These are phyloP conservation scores for Colletotrichum theobromicola DNA, from an alignment of 2,329 filamentous ascomycete genomes.

Conservation along the genomic window DNA sequence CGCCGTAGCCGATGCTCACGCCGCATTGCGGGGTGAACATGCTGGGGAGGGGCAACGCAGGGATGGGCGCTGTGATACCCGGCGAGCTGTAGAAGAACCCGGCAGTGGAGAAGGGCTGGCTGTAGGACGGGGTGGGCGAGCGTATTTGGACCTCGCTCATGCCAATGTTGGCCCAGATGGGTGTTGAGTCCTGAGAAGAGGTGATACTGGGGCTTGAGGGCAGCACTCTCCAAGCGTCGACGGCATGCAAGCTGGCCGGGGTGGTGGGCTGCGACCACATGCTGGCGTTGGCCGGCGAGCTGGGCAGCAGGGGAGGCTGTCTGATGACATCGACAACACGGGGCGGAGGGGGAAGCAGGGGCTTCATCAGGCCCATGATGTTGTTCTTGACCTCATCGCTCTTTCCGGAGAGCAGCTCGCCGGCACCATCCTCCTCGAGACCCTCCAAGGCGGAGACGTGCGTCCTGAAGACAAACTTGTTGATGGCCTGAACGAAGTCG, in stretches of 20 bases:
- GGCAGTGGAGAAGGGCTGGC: conserved; percentile 76
- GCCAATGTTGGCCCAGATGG: conserved; percentile 81
- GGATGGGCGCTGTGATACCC: conserved; percentile 74
- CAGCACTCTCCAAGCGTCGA: conserved; percentile 90
- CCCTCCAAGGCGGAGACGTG: conserved; percentile 90
- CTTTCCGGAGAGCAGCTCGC: conserved; percentile 89
- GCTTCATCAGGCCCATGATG: conserved; percentile 85
- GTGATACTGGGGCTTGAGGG: conserved; percentile 86
- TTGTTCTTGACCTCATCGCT: conserved; percentile 91
- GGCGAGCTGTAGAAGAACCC: conserved; percentile 82
- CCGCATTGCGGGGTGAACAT: conserved; percentile 87
- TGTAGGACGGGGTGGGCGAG: conserved; percentile 82
- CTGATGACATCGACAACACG: conserved; percentile 89
- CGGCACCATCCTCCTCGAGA: conserved; percentile 93
- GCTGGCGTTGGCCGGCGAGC: conserved; percentile 73
- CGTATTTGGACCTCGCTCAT: conserved; percentile 77
- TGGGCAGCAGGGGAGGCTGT: conserved; percentile 84
- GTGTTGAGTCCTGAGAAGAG: conserved; percentile 74
- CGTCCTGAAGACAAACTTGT: conserved; percentile 95
- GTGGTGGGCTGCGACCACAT: conserved; percentile 77
- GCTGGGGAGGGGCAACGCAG: conserved; percentile 82
- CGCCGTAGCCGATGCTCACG: conserved; percentile 74
- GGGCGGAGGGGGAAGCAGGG: conserved; percentile 84
- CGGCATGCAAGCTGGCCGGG: conserved; percentile 68
- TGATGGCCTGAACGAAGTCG: conserved; percentile 94